Base-by-base conservation (phyloP, 2,329 filamentous ascomycete genomes). In the Apiospora koreana region DNA sequence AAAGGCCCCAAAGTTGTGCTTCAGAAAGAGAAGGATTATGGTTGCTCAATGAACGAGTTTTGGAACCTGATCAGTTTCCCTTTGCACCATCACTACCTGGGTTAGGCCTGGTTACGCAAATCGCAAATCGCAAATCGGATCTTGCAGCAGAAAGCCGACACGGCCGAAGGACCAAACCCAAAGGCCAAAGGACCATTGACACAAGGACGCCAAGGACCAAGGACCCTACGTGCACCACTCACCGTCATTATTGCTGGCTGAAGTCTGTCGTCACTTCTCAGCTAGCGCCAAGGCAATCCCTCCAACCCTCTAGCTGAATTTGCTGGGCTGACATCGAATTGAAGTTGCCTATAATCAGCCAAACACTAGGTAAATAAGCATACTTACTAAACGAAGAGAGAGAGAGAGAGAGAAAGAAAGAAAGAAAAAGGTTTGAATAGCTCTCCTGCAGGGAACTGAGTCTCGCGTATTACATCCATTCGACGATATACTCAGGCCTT, bases 71-170 rank as follows among this genome's bases (percentile, higher is more conserved):
- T 38, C 54, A n/a, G 54, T 62, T 62, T 58, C 50, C 25, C 25
- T 31, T 21, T 21, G 14, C 16, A 28, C 54, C 54, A 62, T 62
- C 54, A 62, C 54, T n/a, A 38, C 31, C 54, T 38, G 31, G 54
- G 54, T 62, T 62, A 62, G 31, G 28, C 54, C 54, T 62, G 54
- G 54, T 38, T 62, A 62, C 54, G 54, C 54, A 62, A 43, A 41
- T 10, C 38, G 38, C 38, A 41, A 41, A 41, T 41, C 38, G 38
- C 38, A 9, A 58, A 62, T 62, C 54, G 21, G 54, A 62, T 62
- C 31, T 38, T 62, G 54, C 54, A 62, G 54, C 28, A 62, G 21
- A 62, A 62, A 62, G 28, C 54, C 54, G 54, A 62, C 54, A 62
- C 54, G 54, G 54, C 54, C 54, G 50, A 58, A 35, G 8, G 50